Conservation (phyloP, 495 filamentous ascomycete genomes). For the Evernia prunastri region DNA sequence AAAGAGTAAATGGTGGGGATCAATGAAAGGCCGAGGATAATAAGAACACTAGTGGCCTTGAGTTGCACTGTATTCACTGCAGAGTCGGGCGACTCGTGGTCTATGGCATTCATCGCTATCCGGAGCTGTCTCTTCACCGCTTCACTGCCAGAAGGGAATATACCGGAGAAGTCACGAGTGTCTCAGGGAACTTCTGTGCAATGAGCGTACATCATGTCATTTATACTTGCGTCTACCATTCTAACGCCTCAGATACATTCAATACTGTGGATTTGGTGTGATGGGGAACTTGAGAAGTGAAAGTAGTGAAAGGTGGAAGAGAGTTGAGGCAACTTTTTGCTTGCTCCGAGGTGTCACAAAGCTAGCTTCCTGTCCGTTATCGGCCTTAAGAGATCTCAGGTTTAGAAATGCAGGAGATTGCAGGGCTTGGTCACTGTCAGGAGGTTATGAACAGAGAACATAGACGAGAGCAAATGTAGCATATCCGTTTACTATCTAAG, state of each 20-base stretch:
- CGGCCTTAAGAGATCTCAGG: background rate
- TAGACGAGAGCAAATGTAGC: background rate
- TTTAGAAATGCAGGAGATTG: background rate
- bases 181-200: background rate
- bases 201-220: background rate
- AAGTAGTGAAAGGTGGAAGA: background rate
- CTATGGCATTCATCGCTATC: background rate
- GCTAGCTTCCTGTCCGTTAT: background rate
- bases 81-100: background rate
- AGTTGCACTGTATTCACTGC: constrained; percentile 1
- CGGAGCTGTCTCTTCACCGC: background rate
- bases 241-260: background rate
- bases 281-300: background rate
- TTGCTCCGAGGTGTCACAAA: constrained; percentile 2
- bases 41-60: background rate
- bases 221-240: background rate
- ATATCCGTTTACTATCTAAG: background rate
- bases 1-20: constrained; percentile 3
- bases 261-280: background rate
- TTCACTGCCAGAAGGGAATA: background rate
- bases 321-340: background rate
- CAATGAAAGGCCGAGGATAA: background rate
- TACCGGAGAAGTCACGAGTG: background rate
- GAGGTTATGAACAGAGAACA: background rate
- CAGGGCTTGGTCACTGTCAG: background rate